phyloP scores from a whole-genome alignment of 306 rosid species.

The Vigna radiata region DNA sequence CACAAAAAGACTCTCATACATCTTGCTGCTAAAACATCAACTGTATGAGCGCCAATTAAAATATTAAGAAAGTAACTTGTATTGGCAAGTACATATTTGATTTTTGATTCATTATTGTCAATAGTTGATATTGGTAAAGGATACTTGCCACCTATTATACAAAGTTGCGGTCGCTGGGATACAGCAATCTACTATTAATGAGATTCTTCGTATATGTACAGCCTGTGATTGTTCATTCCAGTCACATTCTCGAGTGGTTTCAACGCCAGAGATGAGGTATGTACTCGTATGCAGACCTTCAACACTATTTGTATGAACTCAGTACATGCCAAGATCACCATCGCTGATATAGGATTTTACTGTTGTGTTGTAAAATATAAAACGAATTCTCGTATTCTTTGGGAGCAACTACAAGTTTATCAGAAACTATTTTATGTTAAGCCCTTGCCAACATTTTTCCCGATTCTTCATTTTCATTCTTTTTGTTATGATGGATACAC shows the following conservation, averaged over 20 bases:
- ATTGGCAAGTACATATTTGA: slow-evolving; percentile 17
- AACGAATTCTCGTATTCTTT: not conserved
- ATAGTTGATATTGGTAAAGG: slow-evolving; percentile 6
- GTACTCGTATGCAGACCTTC: not conserved
- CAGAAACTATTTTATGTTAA: not conserved
- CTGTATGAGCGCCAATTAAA: slow-evolving; percentile 24
- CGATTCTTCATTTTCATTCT: not conserved
- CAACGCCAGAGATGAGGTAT: slow-evolving; percentile 12
- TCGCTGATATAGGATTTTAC: slow-evolving; percentile 8
- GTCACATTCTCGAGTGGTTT: not conserved
- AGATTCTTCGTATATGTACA: slow-evolving; percentile 35
- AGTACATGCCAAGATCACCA: not conserved
- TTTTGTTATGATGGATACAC: not conserved
- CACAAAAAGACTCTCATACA: slow-evolving; percentile 81
- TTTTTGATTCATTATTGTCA: slow-evolving; percentile 36
- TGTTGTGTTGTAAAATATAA: not conserved
- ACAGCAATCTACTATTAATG: slow-evolving; percentile 20
- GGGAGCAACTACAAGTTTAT: not conserved
- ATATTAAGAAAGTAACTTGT: not conserved
- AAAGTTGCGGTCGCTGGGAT: slow-evolving; percentile 28
- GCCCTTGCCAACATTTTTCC: not conserved
- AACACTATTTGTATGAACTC: not conserved
- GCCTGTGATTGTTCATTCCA: slow-evolving; percentile 22
- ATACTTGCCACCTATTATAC: slow-evolving; percentile 1
- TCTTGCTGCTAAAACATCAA: slow-evolving; percentile 80